phyloP scores from a whole-genome alignment of 2,329 filamentous ascomycete species.

The Aspergillus viridinutans region DNA sequence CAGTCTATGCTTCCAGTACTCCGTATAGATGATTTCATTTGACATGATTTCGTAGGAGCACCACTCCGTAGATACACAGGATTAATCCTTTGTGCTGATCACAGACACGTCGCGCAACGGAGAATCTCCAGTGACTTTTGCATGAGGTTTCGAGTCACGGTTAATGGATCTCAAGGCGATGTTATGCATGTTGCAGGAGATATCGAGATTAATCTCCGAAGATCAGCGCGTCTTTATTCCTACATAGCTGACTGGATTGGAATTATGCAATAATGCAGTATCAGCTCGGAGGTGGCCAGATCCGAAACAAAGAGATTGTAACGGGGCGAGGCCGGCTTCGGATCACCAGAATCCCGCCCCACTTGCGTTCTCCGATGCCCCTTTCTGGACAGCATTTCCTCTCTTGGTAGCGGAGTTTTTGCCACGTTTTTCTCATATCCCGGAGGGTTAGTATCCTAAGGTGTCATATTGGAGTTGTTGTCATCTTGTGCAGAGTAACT shows the following conservation, averaged over 20 bases:
- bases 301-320: conserved; percentile 15
- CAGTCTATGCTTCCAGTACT: too few relatives aligned
- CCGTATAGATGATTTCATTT: too few relatives aligned
- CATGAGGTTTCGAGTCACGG: not conserved
- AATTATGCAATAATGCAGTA: not conserved
- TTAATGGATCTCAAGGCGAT: not conserved
- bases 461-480: not conserved
- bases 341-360: conserved; percentile 17
- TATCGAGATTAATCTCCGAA: not conserved
- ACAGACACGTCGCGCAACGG: not conserved
- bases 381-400: not conserved
- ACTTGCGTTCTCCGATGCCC: not conserved
- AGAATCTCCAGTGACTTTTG: not conserved
- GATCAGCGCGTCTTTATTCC: not conserved
- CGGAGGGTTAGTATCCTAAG: too few relatives aligned
- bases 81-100: not conserved
- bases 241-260: not conserved
- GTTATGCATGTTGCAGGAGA: too few relatives aligned
- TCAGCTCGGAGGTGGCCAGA: conserved; percentile 7
- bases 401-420: too few relatives aligned
- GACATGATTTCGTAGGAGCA: too few relatives aligned
- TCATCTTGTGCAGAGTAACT: not conserved
- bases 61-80: too few relatives aligned
- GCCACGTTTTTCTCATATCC: too few relatives aligned
- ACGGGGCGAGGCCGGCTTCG: conserved; percentile 5